Conservation (phyloP, 768 basidiomycete species). For the Leccinum rimulosum region DNA sequence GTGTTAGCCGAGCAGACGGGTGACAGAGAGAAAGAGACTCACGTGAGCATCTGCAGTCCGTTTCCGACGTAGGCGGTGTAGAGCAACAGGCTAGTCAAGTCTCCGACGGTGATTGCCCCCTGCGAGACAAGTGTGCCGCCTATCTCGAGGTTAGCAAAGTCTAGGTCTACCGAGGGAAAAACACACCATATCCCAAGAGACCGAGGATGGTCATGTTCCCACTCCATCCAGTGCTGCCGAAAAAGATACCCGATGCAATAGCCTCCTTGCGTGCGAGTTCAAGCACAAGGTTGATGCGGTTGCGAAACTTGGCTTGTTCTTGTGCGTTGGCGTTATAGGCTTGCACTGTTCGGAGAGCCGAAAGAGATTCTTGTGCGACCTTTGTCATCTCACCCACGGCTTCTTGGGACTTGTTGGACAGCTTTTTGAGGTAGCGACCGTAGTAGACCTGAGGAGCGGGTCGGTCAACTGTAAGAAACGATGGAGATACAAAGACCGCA, state of each 20-base stretch:
- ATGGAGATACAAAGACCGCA: constrained; percentile 26
- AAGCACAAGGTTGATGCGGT: constrained; percentile 64
- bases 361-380: constrained; percentile 83
- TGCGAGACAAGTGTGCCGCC: constrained; percentile 89
- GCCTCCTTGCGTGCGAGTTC: constrained; percentile 82
- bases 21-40: constrained; percentile 25
- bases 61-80: constrained; percentile 90
- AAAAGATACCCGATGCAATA: constrained; percentile 88
- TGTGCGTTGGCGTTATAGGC: constrained; percentile 82
- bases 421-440: constrained; percentile 88
- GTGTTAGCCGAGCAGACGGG: constrained; percentile 1
- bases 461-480: constrained; percentile 4
- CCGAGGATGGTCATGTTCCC: constrained; percentile 90
- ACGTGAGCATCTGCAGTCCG: constrained; percentile 80
- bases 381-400: constrained; percentile 95
- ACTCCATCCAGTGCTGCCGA: constrained; percentile 87
- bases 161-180: background rate
- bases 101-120: constrained; percentile 88
- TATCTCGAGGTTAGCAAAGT: constrained; percentile 26
- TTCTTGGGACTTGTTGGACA: constrained; percentile 91
- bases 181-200: constrained; percentile 84
- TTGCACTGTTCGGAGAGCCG: constrained; percentile 85
- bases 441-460: constrained; percentile 74
- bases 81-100: constrained; percentile 82
- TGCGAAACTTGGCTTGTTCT: constrained; percentile 75